phyloP scores from a whole-genome alignment of 805 yeast species.

The Lipomyces sp. region DNA sequence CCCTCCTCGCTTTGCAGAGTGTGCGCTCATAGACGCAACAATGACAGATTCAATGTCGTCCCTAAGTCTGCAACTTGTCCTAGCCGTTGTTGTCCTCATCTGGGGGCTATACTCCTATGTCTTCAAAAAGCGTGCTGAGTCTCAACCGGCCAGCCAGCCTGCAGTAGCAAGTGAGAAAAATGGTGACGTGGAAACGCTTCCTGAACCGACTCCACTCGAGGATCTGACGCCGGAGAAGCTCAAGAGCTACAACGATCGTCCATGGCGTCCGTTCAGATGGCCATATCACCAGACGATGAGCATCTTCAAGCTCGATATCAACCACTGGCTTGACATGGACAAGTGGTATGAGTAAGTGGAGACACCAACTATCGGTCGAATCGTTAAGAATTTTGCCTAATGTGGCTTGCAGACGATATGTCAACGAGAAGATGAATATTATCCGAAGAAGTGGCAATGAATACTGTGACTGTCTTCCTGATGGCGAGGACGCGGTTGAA shows the following conservation, averaged over 20 bases:
- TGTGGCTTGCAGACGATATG: constrained; percentile 54
- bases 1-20: neutral
- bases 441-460: constrained; percentile 62
- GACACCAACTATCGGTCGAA: neutral
- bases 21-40: neutral
- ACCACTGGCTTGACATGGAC: constrained; percentile 82
- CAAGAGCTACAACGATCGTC: constrained; percentile 68
- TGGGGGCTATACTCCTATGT: neutral
- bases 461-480: constrained; percentile 68
- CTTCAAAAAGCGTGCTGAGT: neutral
- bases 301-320: constrained; percentile 68
- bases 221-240: constrained; percentile 71
- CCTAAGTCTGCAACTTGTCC: neutral
- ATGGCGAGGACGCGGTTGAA: constrained; percentile 58
- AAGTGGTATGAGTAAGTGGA: constrained; percentile 55
- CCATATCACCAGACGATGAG: constrained; percentile 83
- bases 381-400: neutral
- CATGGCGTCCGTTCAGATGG: constrained; percentile 82
- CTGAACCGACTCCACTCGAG: constrained; percentile 59
- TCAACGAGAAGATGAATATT: constrained; percentile 65
- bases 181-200: constrained; percentile 37
- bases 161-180: neutral
- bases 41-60: neutral
- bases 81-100: neutral
- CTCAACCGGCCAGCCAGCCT: neutral